phyloP scores from a whole-genome alignment of 106 monocot species.

The Dendrobium catenatum region DNA sequence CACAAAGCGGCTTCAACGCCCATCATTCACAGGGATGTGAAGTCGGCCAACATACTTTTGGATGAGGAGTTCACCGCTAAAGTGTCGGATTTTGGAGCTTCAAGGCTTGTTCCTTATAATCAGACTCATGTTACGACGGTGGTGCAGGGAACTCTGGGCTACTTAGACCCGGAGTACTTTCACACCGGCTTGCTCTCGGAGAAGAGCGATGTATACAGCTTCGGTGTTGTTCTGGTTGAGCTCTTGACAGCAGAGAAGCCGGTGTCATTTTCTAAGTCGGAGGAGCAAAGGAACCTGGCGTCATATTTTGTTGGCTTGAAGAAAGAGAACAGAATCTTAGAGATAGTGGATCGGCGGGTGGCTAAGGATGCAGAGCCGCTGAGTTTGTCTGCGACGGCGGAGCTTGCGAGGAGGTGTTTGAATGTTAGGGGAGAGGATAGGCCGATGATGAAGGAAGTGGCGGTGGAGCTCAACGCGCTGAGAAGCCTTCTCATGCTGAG shows the following conservation, averaged over 20 bases:
- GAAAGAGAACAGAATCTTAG: constrained; percentile 5
- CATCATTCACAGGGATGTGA: background rate
- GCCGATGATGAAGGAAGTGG: constrained; percentile 64
- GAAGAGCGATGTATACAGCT: constrained; percentile 59
- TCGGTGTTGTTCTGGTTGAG: constrained; percentile 50
- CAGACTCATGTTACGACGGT: constrained; percentile 29
- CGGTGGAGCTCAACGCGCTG: constrained; percentile 20
- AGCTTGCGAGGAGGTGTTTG: constrained; percentile 40
- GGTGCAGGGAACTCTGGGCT: constrained; percentile 39
- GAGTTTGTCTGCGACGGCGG: constrained; percentile 15
- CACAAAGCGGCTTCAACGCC: constrained; percentile 17
- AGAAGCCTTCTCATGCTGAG: no score
- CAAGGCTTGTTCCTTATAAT: constrained; percentile 24
- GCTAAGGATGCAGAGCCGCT: constrained; percentile 15
- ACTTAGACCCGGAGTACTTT: constrained; percentile 47
- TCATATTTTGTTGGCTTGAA: constrained; percentile 13
- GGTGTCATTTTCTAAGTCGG: constrained; percentile 9
- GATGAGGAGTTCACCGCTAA: constrained; percentile 5
- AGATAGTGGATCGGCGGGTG: constrained; percentile 15
- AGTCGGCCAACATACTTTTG: background rate
- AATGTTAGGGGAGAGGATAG: constrained; percentile 40
- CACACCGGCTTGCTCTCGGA: constrained; percentile 4
- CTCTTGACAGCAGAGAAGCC: constrained; percentile 38
- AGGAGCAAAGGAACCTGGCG: constrained; percentile 2
- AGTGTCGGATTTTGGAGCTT: constrained; percentile 43